Evolutionary conservation across 306 rosid genomes (phyloP).

Genomic region (Sechiopsis laciniata): DNA sequence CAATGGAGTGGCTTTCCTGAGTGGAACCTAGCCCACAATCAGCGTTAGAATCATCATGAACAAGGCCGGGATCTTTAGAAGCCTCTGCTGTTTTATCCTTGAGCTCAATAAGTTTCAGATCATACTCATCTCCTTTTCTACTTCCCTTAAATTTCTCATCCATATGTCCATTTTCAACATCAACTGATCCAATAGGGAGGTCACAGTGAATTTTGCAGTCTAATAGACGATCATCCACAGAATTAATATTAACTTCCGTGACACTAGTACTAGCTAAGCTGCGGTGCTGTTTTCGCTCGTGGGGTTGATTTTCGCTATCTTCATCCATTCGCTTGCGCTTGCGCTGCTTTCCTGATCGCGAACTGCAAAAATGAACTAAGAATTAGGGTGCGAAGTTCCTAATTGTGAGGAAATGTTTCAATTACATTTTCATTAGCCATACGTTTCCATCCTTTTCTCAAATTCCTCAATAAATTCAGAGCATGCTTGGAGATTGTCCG

Average conservation of each 20-base stretch:
- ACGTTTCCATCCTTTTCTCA: constrained; percentile 49
- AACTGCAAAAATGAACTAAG: constrained; percentile 31
- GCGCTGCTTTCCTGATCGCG: constrained; percentile 47
- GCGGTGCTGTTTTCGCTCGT: constrained; percentile 57
- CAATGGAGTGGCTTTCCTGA: constrained; percentile 47
- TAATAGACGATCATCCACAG: constrained; percentile 31
- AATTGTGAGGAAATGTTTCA: background rate
- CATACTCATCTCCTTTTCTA: constrained; percentile 43
- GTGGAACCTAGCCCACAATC: constrained; percentile 31
- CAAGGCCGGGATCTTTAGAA: constrained; percentile 26
- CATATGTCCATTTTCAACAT: constrained; percentile 30
- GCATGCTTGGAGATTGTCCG: constrained; percentile 67
- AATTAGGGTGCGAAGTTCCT: background rate
- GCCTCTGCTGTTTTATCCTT: constrained; percentile 39
- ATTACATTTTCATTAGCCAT: background rate
- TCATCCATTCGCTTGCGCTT: constrained; percentile 55
- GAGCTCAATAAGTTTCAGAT: constrained; percentile 74
- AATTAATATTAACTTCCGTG: constrained; percentile 32
- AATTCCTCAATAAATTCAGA: constrained; percentile 73
- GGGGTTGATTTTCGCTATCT: constrained; percentile 37
- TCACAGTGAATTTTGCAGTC: constrained; percentile 22
- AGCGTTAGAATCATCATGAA: constrained; percentile 34
- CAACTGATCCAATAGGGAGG: constrained; percentile 20
- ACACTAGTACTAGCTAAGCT: constrained; percentile 37
- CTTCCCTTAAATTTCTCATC: constrained; percentile 26